phyloP scores from a whole-genome alignment of 441 rosid species.

The Pelargonium myrrhifolium region DNA sequence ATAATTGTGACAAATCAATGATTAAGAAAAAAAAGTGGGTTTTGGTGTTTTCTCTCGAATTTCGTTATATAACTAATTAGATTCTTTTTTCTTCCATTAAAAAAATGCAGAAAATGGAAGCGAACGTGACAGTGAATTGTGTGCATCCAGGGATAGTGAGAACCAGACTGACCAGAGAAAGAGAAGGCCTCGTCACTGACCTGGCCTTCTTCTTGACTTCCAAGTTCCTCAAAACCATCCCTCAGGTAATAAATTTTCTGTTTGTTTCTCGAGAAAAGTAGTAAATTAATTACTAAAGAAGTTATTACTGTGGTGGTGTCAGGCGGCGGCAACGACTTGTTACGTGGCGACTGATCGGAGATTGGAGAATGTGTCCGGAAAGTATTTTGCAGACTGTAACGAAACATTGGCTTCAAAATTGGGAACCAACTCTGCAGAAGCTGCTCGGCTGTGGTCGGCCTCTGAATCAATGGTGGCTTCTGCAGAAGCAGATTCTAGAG shows the following conservation, averaged over 20 bases:
- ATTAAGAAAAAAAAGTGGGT: constrained; percentile 17
- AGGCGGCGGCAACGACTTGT: constrained; percentile 90
- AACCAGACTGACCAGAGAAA: constrained; percentile 80
- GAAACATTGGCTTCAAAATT: constrained; percentile 62
- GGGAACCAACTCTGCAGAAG: constrained; percentile 59
- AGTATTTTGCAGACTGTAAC: constrained; percentile 76
- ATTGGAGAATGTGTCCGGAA: constrained; percentile 45
- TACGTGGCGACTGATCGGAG: constrained; percentile 63
- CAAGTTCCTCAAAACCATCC: constrained; percentile 74
- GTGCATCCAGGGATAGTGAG: constrained; percentile 91
- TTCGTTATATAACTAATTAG: not conserved
- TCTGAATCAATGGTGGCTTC: constrained; percentile 52
- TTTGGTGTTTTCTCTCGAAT: constrained; percentile 29
- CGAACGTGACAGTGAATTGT: constrained; percentile 74
- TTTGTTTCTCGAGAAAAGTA: not conserved
- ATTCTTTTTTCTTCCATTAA: no score
- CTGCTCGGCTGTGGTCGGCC: constrained; percentile 64
- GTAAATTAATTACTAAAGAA: no score
- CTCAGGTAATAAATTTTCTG: constrained; percentile 46
- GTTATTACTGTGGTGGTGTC: not conserved
- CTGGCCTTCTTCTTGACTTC: constrained; percentile 71
- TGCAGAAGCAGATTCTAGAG: constrained; percentile 24
- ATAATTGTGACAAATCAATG: not conserved
- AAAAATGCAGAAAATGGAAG: constrained; percentile 52
- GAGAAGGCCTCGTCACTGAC: constrained; percentile 80